Percentiles rank a stretch among this genome's conserved stretches.
phyloP scores from a whole-genome alignment of 2,329 filamentous ascomycete species.

The Aspergillus phoenicis region DNA sequence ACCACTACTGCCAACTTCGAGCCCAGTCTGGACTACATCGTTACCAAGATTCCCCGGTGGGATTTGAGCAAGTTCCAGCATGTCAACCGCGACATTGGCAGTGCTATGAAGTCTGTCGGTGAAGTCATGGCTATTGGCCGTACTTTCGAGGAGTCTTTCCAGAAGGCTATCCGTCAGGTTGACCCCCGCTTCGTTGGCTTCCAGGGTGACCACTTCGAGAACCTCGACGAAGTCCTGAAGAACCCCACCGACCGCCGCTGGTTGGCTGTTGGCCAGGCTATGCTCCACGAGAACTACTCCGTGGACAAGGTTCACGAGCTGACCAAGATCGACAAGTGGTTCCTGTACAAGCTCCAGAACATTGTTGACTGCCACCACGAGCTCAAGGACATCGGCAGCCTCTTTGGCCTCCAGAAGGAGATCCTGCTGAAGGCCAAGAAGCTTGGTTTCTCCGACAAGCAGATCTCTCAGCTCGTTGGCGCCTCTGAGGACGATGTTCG shows the following conservation, averaged over 20 bases:
- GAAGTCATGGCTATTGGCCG: conserved; percentile 99
- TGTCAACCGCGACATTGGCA: conserved; percentile 95
- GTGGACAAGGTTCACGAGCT: conserved; percentile 90
- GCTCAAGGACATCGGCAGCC: conserved; percentile 78
- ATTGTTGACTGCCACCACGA: conserved; percentile 88
- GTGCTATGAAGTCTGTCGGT: conserved; percentile 97
- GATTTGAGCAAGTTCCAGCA: conserved; percentile 99
- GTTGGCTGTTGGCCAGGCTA: conserved; percentile 95
- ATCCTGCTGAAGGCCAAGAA: conserved; percentile 92
- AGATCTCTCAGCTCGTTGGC: conserved; percentile 85
- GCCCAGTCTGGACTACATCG: conserved; percentile 94
- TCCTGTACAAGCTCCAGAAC: conserved; percentile 97
- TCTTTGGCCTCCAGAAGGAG: conserved; percentile 85
- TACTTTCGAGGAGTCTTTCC: conserved; percentile 98
- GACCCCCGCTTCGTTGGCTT: conserved; percentile 90
- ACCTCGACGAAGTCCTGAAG: conserved; percentile 83
- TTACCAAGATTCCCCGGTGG: conserved; percentile 98
- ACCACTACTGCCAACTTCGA: conserved; percentile 99
- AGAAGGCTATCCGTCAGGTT: conserved; percentile 97
- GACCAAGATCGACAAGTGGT: conserved; percentile 99
- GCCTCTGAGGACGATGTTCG: conserved; percentile 89
- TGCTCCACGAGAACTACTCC: conserved; percentile 95
- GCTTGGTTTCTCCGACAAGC: conserved; percentile 94
- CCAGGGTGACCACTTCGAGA: conserved; percentile 92
- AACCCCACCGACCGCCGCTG: conserved; percentile 96